Conservation (phyloP, 2,329 filamentous ascomycete genomes). For the Venturia nashicola region DNA sequence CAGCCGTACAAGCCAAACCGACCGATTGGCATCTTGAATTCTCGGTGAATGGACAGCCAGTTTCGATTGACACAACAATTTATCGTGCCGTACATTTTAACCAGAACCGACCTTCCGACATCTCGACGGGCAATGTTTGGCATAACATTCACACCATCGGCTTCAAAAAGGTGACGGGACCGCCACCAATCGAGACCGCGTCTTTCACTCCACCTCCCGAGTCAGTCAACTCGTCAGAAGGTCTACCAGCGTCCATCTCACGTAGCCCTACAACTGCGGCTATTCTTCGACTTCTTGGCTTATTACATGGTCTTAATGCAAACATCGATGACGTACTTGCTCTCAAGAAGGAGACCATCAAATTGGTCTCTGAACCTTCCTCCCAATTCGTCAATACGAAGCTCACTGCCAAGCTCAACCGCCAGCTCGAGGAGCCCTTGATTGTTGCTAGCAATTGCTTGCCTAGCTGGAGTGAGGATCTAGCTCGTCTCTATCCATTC, state of each 20-base stretch:
- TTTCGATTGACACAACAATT: slow-evolving; percentile 87
- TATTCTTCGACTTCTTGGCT: slow-evolving; percentile 77
- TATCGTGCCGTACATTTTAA: slow-evolving; percentile 83
- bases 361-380: slow-evolving; percentile 67
- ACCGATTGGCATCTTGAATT: slow-evolving; percentile 99
- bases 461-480: slow-evolving; percentile 89
- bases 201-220: slow-evolving; percentile 43
- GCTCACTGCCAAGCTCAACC: slow-evolving; percentile 91
- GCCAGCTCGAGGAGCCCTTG: slow-evolving; percentile 88
- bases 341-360: slow-evolving; percentile 58
- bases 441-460: slow-evolving; percentile 96
- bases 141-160: slow-evolving; percentile 82
- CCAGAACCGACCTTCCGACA: slow-evolving; percentile 49
- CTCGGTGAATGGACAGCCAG: slow-evolving; percentile 68
- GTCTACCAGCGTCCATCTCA: slow-evolving; percentile 65
- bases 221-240: slow-evolving; percentile 38
- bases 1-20: slow-evolving; percentile 65
- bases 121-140: slow-evolving; percentile 70
- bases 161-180: slow-evolving; percentile 75
- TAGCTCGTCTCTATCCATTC: slow-evolving; percentile 89
- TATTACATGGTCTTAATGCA: slow-evolving; percentile 83
- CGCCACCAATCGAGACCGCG: slow-evolving; percentile 60
- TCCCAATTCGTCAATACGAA: slow-evolving; percentile 98
- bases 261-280: slow-evolving; percentile 76
- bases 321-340: slow-evolving; percentile 85